phyloP scores from a whole-genome alignment of 1,284 basidiomycete genomes.

The Thelephora terrestris region DNA sequence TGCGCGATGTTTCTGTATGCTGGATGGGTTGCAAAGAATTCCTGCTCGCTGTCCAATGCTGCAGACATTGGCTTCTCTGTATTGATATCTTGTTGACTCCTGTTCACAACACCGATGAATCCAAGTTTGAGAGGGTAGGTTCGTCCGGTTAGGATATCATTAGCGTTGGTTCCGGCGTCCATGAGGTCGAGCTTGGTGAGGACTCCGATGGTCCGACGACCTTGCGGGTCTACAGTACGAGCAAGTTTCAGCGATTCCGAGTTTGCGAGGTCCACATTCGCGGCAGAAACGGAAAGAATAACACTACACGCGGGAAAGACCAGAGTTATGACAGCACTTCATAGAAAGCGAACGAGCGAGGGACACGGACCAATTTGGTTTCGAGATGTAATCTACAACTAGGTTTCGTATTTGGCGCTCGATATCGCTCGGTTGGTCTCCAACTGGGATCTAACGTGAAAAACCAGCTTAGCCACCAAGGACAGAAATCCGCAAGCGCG shows the following conservation, averaged over 20 bases:
- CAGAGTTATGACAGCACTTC: background rate
- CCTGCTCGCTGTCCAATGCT: constrained; percentile 77
- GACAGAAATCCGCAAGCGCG: background rate
- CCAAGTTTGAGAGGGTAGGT: constrained; percentile 97
- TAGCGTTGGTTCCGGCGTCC: constrained; percentile 96
- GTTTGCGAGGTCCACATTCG: constrained; percentile 97
- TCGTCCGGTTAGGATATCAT: constrained; percentile 92
- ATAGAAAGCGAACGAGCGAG: background rate
- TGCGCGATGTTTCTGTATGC: constrained; percentile 96
- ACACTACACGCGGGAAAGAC: constrained; percentile 43
- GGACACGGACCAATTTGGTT: constrained; percentile 78
- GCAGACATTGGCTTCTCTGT: constrained; percentile 80
- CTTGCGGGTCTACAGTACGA: constrained; percentile 90
- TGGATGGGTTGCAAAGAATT: constrained; percentile 87
- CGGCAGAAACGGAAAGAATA: constrained; percentile 92
- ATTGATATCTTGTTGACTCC: constrained; percentile 97
- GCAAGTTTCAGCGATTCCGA: constrained; percentile 97
- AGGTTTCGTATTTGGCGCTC: constrained; percentile 93
- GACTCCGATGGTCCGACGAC: constrained; percentile 91
- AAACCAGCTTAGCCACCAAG: constrained; percentile 1
- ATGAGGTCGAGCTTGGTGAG: constrained; percentile 97
- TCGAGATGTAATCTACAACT: constrained; percentile 91
- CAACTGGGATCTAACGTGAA: constrained; percentile 67
- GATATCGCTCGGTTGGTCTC: constrained; percentile 90
- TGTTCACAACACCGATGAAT: constrained; percentile 96